Base-by-base conservation (phyloP, 257 asterid species). In the Paraleonurus japonicus region DNA sequence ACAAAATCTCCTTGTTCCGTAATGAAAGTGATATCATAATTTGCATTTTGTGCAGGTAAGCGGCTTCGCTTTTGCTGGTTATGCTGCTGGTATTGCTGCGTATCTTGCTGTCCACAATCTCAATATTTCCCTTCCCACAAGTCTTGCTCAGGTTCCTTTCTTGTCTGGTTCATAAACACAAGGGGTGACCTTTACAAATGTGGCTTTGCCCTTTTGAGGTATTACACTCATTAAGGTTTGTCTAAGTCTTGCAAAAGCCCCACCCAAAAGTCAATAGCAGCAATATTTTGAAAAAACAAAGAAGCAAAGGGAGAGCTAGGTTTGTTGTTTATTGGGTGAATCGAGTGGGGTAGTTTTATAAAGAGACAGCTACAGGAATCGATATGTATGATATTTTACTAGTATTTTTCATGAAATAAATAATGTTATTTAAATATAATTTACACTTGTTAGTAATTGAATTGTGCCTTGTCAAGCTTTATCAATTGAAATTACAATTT, bases 51-150 rank as follows among this genome's bases (percentile, higher is more conserved):
- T 76, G 85, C 90, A 94, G 99, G 92, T 94, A 67, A 94, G 96
- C 81, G 99, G 99, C 48, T 94, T 91, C 81, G 99, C 99, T 65
- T 89, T 94, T 77, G 99, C 99, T 50, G 99, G 99, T 68, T 94
- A 91, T 76, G 98, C 89, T 70, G 95, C 98, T 0, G 99, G 99
- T 5, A 85, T 94, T 85, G 96, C 88, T 76, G 85, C 96, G 12
- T 94, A 91, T 84, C 78, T 88, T 55, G 96, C 98, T 1, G 71
- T 83, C 13, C 96, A 91, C 69, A 92, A 91, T 81, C 83, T 89
- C 61, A 66, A 71, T 61, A 20, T 89, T 17, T 68, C 95, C 73
- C 82, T 91, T 27, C 96, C 96, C 0, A 78, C 96, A 57, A 84
- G 95, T 63, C 81, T 94, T 50, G 98, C 95, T 62, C 87, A 86